A percentile compares a stretch with the other conserved stretches of the same genome.
Conservation (phyloP, 257 asterid species). For the Solanum corneliomulleri region DNA sequence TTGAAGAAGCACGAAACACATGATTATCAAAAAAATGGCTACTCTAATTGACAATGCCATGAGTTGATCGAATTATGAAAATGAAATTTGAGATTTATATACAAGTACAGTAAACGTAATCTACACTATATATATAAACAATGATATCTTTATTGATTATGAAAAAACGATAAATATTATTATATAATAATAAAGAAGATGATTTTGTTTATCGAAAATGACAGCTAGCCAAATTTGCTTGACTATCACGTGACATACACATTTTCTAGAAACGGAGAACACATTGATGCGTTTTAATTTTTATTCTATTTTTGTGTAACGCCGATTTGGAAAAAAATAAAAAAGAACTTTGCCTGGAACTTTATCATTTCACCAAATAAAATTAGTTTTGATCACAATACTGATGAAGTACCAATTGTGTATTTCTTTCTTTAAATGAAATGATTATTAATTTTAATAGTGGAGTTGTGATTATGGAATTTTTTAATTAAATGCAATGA, state of each 20-base stretch:
- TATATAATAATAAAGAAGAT: not conserved
- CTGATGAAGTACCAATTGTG: not conserved
- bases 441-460: no score
- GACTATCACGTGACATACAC: not conserved
- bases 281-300: no score
- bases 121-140: not conserved
- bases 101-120: not conserved
- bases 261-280: not conserved
- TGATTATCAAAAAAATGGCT: no score
- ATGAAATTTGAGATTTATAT: not conserved
- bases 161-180: not conserved
- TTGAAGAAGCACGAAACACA: no score
- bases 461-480: not conserved
- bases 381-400: not conserved
- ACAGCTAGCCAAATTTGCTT: no score
- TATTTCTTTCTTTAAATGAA: not conserved
- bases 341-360: not conserved
- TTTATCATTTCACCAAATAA: not conserved
- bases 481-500: not conserved
- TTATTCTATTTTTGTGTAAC: no score
- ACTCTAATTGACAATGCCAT: no score
- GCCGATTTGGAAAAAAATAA: not conserved
- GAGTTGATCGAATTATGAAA: no score
- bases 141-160: not conserved
- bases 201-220: not conserved